These are phyloP conservation scores for Syncephalis plumigaleata DNA, from an alignment of 371 early-diverging fungal genomes.

Conservation along the genomic window DNA sequence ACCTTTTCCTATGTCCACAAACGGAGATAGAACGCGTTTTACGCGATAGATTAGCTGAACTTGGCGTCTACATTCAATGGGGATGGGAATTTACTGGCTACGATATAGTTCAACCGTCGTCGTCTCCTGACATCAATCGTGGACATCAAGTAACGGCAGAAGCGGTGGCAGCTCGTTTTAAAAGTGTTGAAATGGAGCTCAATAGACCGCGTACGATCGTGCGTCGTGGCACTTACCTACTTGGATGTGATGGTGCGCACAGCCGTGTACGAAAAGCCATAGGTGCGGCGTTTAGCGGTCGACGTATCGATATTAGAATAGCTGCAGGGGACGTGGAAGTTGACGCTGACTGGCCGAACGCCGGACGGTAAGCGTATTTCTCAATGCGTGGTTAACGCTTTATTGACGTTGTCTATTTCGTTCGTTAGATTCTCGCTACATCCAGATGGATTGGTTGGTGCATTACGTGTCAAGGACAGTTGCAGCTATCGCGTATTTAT, in stretches of 20 bases:
- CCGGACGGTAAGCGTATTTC: too few species aligned
- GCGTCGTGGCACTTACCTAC: constrained; percentile 2
- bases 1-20: constrained; percentile 10
- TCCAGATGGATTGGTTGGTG: too few species aligned
- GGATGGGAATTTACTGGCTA: constrained; percentile 12
- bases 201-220: not conserved
- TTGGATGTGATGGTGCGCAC: constrained; percentile 1
- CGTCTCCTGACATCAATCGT: not conserved
- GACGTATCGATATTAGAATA: not conserved
- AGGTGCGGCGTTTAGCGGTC: not conserved
- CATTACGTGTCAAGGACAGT: too few species aligned
- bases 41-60: constrained; percentile 5
- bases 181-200: not conserved
- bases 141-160: not conserved
- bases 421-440: too few species aligned
- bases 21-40: constrained; percentile 5
- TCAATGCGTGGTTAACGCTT: too few species aligned
- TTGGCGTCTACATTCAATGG: constrained; percentile 8
- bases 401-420: too few species aligned
- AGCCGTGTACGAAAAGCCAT: not conserved
- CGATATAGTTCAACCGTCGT: constrained; percentile 4
- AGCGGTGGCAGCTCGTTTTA: not conserved
- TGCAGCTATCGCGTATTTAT: too few species aligned
- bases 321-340: too few species aligned
- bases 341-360: too few species aligned